A percentile compares a stretch with the other conserved stretches of the same genome.
Conservation (phyloP, 495 filamentous ascomycete species). For the Talaromyces proteolyticus region DNA sequence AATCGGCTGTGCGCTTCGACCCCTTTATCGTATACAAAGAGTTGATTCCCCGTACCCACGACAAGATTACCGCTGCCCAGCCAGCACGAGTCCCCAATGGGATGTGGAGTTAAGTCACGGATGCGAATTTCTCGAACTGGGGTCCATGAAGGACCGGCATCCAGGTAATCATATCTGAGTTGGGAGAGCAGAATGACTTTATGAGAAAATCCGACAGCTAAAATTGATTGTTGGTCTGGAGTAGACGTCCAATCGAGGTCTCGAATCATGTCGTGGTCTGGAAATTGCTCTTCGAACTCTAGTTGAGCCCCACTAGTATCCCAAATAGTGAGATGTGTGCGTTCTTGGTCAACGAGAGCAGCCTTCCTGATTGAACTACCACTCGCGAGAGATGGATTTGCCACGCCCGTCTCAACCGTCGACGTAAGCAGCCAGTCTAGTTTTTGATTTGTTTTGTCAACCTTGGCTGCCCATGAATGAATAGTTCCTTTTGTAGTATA, state of each 20-base stretch:
- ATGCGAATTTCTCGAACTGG: conserved; percentile 77
- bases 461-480: conserved; percentile 79
- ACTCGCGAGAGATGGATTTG: conserved; percentile 70
- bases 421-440: conserved; percentile 84
- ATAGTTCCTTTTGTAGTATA: conserved; percentile 73
- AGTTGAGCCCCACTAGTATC: conserved; percentile 76
- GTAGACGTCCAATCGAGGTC: conserved; percentile 96
- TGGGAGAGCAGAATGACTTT: conserved; percentile 81
- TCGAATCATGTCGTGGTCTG: conserved; percentile 65
- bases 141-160: conserved; percentile 87
- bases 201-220: conserved; percentile 86
- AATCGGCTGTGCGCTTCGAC: conserved; percentile 60
- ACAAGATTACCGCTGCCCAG: conserved; percentile 75
- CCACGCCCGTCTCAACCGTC: conserved; percentile 73
- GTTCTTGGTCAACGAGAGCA: conserved; percentile 67
- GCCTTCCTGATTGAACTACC: conserved; percentile 84
- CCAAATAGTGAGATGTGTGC: conserved; percentile 87
- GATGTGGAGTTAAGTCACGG: conserved; percentile 77
- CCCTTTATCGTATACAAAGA: conserved; percentile 79
- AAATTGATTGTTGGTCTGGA: conserved; percentile 82
- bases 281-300: conserved; percentile 73
- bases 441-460: conserved; percentile 47
- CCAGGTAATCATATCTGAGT: conserved; percentile 89
- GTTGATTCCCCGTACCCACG: conserved; percentile 84
- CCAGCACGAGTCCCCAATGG: conserved; percentile 92